A percentile compares a stretch with the other conserved stretches of the same genome.
These are phyloP conservation scores for Cydonia oblonga DNA, from an alignment of 331 rosid species.

Conservation along the genomic window DNA sequence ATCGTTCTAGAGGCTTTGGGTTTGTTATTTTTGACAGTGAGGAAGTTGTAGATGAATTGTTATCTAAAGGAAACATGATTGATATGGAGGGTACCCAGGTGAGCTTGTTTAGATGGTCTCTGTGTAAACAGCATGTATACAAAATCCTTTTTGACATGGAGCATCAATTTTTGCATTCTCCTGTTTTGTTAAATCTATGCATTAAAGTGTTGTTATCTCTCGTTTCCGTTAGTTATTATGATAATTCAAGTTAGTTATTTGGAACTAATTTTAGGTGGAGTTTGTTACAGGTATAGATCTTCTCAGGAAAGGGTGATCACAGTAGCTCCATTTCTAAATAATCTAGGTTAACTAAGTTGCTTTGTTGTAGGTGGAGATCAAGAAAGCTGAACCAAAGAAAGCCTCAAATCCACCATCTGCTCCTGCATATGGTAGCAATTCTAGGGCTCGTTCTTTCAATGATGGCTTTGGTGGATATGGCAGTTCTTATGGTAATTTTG, in stretches of 20 bases:
- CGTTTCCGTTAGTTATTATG: background rate
- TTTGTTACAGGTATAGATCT: conserved; percentile 34
- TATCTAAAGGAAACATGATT: conserved; percentile 57
- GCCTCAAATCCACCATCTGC: conserved; percentile 56
- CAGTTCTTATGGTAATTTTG: conserved; percentile 45
- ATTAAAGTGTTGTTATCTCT: background rate
- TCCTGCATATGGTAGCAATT: conserved; percentile 52
- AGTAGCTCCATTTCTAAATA: conserved; percentile 22
- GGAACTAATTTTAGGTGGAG: conserved; percentile 33
- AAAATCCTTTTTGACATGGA: conserved; percentile 11
- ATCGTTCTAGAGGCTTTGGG: conserved; percentile 55
- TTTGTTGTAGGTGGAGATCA: conserved; percentile 69
- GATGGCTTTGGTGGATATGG: conserved; percentile 49
- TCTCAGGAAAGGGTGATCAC: conserved; percentile 26
- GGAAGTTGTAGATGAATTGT: conserved; percentile 54
- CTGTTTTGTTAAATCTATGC: background rate
- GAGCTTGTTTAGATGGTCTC: conserved; percentile 29
- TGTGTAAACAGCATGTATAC: conserved; percentile 18
- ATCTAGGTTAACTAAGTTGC: conserved; percentile 55
- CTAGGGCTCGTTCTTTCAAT: conserved; percentile 56
- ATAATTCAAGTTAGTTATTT: conserved; percentile 1
- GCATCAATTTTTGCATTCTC: conserved; percentile 14
- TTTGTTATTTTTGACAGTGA: conserved; percentile 50
- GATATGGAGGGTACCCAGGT: conserved; percentile 66
- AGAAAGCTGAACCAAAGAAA: conserved; percentile 69